A percentile compares a stretch with the other conserved stretches of the same genome.
These are phyloP conservation scores for Juncus inflexus DNA, from an alignment of 176 grass and related monocot species.

Conservation along the genomic window DNA sequence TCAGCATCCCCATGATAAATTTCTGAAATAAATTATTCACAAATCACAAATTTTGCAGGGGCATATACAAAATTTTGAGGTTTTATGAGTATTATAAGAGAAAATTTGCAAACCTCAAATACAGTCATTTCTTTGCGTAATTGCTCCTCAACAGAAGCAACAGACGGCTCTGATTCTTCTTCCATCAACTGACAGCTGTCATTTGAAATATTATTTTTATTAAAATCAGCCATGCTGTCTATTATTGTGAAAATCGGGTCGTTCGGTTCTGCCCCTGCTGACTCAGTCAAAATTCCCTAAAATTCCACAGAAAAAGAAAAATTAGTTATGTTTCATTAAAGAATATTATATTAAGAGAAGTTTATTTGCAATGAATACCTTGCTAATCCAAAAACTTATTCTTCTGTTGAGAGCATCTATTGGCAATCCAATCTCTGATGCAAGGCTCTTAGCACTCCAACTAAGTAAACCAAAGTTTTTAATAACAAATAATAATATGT, in stretches of 20 bases:
- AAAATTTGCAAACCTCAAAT: slow-evolving; percentile 63
- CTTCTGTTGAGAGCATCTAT: slow-evolving; percentile 80
- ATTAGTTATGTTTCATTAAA: neutral
- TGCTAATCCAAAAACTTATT: slow-evolving; percentile 96
- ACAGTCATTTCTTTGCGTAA: slow-evolving; percentile 94
- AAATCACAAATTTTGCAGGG: slow-evolving; percentile 3
- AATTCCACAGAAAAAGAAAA: slow-evolving; percentile 18
- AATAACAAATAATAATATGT: slow-evolving; percentile 2
- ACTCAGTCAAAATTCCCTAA: slow-evolving; percentile 80
- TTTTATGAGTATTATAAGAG: neutral
- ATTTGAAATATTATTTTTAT: slow-evolving; percentile 48
- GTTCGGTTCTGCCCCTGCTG: slow-evolving; percentile 52
- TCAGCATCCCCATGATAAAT: slow-evolving; percentile 92
- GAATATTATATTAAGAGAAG: too few relatives aligned
- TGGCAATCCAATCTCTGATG: slow-evolving; percentile 63
- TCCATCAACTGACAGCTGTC: slow-evolving; percentile 55
- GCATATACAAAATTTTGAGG: neutral
- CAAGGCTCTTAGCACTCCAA: slow-evolving; percentile 94
- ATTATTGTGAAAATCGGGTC: slow-evolving; percentile 73
- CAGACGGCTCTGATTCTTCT: slow-evolving; percentile 80
- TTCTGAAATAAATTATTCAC: slow-evolving; percentile 41
- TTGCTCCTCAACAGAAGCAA: slow-evolving; percentile 89
- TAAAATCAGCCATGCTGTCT: slow-evolving; percentile 61
- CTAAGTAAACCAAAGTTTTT: slow-evolving; percentile 32
- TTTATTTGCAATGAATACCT: slow-evolving; percentile 37